A percentile compares a stretch with the other conserved stretches of the same genome.
Evolutionary conservation across 495 filamentous ascomycete genomes (phyloP).

Genomic region (Pyrenula aspistea): DNA sequence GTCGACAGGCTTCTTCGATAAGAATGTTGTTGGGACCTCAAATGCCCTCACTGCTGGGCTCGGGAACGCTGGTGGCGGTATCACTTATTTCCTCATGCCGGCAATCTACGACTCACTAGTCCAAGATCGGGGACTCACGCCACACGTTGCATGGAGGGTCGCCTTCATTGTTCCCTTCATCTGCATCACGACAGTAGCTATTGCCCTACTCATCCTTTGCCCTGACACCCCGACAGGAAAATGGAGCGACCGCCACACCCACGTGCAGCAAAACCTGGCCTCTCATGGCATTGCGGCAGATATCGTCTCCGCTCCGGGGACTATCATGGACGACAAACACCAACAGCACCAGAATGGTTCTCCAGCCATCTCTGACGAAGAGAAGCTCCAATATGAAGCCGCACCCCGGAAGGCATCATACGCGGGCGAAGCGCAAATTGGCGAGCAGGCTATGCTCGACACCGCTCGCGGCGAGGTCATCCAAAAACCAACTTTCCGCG

Average conservation of each 20-base stretch:
- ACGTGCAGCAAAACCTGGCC: slow-evolving; percentile 29
- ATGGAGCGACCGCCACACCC: slow-evolving; percentile 61
- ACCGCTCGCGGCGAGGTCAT: slow-evolving; percentile 46
- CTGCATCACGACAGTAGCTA: slow-evolving; percentile 51
- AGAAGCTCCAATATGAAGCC: slow-evolving; percentile 29
- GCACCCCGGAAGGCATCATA: slow-evolving; percentile 15
- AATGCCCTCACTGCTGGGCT: slow-evolving; percentile 79
- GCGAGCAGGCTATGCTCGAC: slow-evolving; percentile 43
- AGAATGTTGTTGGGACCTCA: slow-evolving; percentile 84
- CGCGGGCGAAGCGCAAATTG: slow-evolving; percentile 39
- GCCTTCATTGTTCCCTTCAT: slow-evolving; percentile 76
- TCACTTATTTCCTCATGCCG: slow-evolving; percentile 86
- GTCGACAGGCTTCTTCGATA: slow-evolving; percentile 93
- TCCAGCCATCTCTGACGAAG: slow-evolving; percentile 22
- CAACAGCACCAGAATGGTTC: slow-evolving; percentile 17
- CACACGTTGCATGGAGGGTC: slow-evolving; percentile 71
- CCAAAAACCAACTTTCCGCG: slow-evolving; percentile 49
- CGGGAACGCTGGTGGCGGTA: slow-evolving; percentile 85
- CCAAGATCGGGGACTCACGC: slow-evolving; percentile 34
- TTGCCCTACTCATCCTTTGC: slow-evolving; percentile 60
- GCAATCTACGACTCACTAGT: slow-evolving; percentile 80
- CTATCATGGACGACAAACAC: slow-evolving; percentile 41
- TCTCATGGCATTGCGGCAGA: slow-evolving; percentile 24
- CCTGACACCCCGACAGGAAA: slow-evolving; percentile 77
- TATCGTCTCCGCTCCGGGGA: slow-evolving; percentile 40